Evolutionary conservation across 768 basidiomycete genomes (phyloP), one percentile per base, ranked within the genome.

Genomic region (Russula virescens): DNA sequence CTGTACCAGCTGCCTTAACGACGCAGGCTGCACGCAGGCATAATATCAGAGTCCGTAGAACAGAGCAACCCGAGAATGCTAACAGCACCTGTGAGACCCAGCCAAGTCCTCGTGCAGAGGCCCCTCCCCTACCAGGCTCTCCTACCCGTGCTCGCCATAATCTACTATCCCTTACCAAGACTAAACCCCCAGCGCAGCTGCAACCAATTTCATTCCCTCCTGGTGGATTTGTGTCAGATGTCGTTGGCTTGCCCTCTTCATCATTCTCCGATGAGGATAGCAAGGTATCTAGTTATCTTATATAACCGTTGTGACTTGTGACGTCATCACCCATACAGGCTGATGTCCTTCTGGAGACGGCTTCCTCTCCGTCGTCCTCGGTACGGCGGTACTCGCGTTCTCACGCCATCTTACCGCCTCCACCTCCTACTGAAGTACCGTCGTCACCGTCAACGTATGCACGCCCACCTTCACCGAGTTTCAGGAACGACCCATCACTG

Each of bases 191-290:
- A 7, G 45, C 16, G 38, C 31, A 34, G 21, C 53, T 55, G 25
- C 40, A 53, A 25, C 55, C 61, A 5, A 68, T 79, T 68, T 75
- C 80, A n/a, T 81, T 83, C 59, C 76, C 82, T 13, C 80, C 80
- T 11, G 78, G 75, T n/a, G 80, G 81, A 21, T 78, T 80, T 50
- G 71, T 81, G 60, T 78, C 77, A 16, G 79, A 79, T 54, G 80
- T 81, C 40, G 73, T 74, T 35, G 74, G 73, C 21, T 66, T 66
- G 40, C 69, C 69, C 21, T 68, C 71, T 23, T 40, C 28, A 18
- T n/a, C 45, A 2, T 43, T 51, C 8, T 45, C 31, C 43, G 53
- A 60, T 18, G 53, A 45, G 40, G 62, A 60, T 23, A 49, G 18
- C 40, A 59, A 60, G 46, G 47, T 60, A 55, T 18, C 35, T 34